Evolutionary conservation across 495 filamentous ascomycete species (phyloP).

Genomic region (Penicillium soppii): DNA sequence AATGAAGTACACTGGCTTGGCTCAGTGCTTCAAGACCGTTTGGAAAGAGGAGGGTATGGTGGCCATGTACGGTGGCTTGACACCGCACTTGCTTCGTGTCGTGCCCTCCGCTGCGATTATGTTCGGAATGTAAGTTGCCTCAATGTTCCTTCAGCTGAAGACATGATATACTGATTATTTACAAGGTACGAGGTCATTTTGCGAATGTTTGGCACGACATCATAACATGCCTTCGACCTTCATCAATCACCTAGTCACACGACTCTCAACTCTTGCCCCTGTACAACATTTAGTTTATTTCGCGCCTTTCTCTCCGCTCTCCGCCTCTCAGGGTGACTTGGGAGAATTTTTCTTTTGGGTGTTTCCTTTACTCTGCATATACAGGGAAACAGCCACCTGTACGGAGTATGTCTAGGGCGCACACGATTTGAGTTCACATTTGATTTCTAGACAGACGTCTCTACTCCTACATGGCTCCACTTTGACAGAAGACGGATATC

Average conservation of each 20-base stretch:
- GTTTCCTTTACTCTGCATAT: slow-evolving; percentile 3
- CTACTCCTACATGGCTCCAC: background rate
- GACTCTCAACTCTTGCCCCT: slow-evolving; percentile 1
- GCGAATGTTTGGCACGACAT: slow-evolving; percentile 40
- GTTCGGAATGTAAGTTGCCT: slow-evolving; percentile 72
- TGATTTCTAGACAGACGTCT: slow-evolving; percentile 1
- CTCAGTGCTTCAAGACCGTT: slow-evolving; percentile 54
- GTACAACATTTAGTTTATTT: slow-evolving; percentile 12
- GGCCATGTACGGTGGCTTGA: slow-evolving; percentile 57
- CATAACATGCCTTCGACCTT: slow-evolving; percentile 2
- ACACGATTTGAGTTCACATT: slow-evolving; percentile 3
- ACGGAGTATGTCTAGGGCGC: slow-evolving; percentile 13
- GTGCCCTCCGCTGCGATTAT: slow-evolving; percentile 91
- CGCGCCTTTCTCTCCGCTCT: background rate
- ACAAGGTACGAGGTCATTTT: slow-evolving; percentile 67
- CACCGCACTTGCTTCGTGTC: slow-evolving; percentile 55
- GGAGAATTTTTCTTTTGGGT: background rate
- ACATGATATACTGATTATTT: slow-evolving; percentile 8
- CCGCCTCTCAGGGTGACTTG: background rate
- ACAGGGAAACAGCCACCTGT: slow-evolving; percentile 5
- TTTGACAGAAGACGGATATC: background rate
- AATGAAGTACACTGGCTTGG: slow-evolving; percentile 55
- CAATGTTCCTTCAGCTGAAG: background rate
- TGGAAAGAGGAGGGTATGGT: slow-evolving; percentile 56
- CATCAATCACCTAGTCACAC: background rate